These are phyloP conservation scores for Geotrichum australiense DNA, from an alignment of 1,139 yeast species.

Conservation along the genomic window DNA sequence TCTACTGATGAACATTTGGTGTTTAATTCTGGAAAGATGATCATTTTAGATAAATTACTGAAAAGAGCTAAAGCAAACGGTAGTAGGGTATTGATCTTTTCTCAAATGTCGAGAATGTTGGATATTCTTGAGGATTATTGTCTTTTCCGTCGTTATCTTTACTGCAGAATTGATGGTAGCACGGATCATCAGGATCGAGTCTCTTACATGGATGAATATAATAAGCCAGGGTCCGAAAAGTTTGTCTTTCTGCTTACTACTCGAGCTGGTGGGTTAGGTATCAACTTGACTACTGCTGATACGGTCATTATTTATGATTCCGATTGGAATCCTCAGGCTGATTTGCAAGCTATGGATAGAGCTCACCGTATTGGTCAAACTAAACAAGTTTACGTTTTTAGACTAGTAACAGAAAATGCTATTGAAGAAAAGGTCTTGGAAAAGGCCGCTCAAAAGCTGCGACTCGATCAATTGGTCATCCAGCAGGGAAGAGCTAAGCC, in stretches of 20 bases:
- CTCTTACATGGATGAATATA: conserved; percentile 85
- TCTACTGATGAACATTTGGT: conserved; percentile 94
- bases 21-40: conserved; percentile 82
- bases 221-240: conserved; percentile 73
- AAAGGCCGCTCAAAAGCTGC: conserved; percentile 88
- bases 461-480: conserved; percentile 90
- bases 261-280: conserved; percentile 98
- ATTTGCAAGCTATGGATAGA: conserved; percentile 97
- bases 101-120: conserved; percentile 89
- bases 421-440: conserved; percentile 94
- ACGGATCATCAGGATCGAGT: conserved; percentile 93
- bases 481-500: conserved; percentile 74
- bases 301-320: conserved; percentile 85
- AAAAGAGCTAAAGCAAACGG: conserved; percentile 69
- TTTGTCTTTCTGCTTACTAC: conserved; percentile 85
- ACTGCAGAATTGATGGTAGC: conserved; percentile 92
- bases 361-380: conserved; percentile 98
- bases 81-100: conserved; percentile 82
- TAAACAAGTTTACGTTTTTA: conserved; percentile 84
- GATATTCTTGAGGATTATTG: conserved; percentile 95
- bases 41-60: conserved; percentile 75
- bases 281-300: conserved; percentile 89
- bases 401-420: conserved; percentile 93
- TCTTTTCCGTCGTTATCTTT: conserved; percentile 69
- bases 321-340: conserved; percentile 99